These are phyloP conservation scores for Leptographium wingfieldii DNA, from an alignment of 2,329 filamentous ascomycete species.

Conservation along the genomic window DNA sequence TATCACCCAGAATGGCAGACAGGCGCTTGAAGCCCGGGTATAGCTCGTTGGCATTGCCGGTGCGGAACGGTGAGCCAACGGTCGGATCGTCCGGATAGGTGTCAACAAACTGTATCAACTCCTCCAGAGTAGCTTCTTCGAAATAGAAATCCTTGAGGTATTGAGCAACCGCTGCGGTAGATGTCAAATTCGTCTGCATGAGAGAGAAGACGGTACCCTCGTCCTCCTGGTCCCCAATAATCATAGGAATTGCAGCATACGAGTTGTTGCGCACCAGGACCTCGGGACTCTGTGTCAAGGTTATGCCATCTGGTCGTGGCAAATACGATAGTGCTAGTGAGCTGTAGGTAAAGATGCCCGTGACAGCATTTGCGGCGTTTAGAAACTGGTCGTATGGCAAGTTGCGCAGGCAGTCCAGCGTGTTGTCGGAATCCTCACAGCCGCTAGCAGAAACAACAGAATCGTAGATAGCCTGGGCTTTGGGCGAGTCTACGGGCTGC, in stretches of 20 bases:
- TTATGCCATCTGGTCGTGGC: conserved; percentile 57
- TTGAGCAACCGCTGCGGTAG: conserved; percentile 39
- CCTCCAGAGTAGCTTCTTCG: conserved; percentile 33
- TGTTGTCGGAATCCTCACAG: conserved; percentile 44
- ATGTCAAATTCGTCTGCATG: conserved; percentile 56
- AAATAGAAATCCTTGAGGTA: conserved; percentile 54
- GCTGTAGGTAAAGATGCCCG: conserved; percentile 49
- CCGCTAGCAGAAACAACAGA: conserved; percentile 46
- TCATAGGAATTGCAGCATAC: conserved; percentile 36
- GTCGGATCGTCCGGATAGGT: conserved; percentile 46
- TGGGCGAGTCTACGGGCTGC: conserved; percentile 49
- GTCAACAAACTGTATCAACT: conserved; percentile 43
- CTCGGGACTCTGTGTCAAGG: conserved; percentile 52
- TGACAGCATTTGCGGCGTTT: conserved; percentile 56
- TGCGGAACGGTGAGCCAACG: conserved; percentile 61
- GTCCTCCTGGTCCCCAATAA: conserved; percentile 65
- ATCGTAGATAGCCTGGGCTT: conserved; percentile 54
- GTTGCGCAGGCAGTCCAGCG: conserved; percentile 52
- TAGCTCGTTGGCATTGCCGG: conserved; percentile 52
- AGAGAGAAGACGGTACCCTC: conserved; percentile 66
- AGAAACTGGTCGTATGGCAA: conserved; percentile 48
- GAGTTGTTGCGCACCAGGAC: conserved; percentile 36
- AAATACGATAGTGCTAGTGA: conserved; percentile 62
- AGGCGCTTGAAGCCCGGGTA: conserved; percentile 70
- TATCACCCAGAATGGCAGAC: conserved; percentile 61